phyloP scores from a whole-genome alignment of 2,329 filamentous ascomycete genomes.

The Phoma sp. region DNA sequence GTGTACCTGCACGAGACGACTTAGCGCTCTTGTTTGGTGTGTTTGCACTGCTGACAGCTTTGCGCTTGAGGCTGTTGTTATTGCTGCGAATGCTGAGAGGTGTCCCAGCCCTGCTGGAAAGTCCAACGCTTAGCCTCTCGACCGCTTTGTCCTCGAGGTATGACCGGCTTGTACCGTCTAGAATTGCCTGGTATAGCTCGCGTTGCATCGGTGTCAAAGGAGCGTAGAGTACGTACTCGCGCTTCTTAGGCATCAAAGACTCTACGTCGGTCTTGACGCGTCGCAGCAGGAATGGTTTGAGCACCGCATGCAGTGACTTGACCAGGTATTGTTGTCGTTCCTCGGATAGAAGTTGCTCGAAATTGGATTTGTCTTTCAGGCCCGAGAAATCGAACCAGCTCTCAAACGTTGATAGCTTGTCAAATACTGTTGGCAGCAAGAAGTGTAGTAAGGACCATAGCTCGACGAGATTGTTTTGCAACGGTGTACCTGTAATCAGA shows the following conservation, averaged over 20 bases:
- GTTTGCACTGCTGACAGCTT: conserved; percentile 53
- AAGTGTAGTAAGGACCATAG: conserved; percentile 96
- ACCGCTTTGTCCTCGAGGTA: conserved; percentile 79
- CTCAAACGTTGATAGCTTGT: conserved; percentile 91
- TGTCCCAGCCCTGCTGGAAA: conserved; percentile 55
- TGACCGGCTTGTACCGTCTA: conserved; percentile 59
- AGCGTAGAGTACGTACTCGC: conserved; percentile 94
- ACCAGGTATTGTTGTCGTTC: conserved; percentile 79
- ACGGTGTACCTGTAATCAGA: conserved; percentile 90
- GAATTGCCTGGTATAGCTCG: conserved; percentile 84
- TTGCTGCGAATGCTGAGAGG: conserved; percentile 53
- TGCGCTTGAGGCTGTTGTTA: conserved; percentile 65
- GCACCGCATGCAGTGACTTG: conserved; percentile 87
- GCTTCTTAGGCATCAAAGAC: conserved; percentile 88
- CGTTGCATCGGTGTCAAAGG: conserved; percentile 91
- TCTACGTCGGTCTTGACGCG: conserved; percentile 94
- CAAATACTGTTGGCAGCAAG: conserved; percentile 89
- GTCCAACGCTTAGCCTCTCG: conserved; percentile 64
- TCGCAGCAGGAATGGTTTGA: conserved; percentile 88
- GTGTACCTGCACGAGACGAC: conserved; percentile 78
- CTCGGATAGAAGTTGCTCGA: conserved; percentile 80
- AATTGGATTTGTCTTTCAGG: conserved; percentile 80
- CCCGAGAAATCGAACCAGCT: conserved; percentile 98
- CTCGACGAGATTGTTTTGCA: conserved; percentile 95
- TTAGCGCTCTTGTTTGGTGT: conserved; percentile 75